Conservation (phyloP, 2,329 filamentous ascomycete genomes). For the Metarhizium album region DNA sequence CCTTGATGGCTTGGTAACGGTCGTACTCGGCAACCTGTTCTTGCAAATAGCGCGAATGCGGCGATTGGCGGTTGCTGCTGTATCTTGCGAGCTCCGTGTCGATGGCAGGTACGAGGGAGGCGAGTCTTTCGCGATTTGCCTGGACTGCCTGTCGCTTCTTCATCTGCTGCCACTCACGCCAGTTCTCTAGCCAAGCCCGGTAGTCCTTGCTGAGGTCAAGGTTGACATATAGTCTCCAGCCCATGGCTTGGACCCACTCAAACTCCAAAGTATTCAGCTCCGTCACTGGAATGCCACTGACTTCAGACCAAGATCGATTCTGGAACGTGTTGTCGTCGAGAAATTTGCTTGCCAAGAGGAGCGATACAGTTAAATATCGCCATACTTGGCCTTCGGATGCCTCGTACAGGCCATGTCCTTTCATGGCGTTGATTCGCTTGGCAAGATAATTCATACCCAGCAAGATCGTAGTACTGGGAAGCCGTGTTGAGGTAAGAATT, state of each 20-base stretch:
- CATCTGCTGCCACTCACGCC: conserved; percentile 44
- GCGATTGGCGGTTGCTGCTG: conserved; percentile 26
- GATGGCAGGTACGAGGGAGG: conserved; percentile 36
- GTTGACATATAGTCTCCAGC: conserved; percentile 80
- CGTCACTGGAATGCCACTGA: conserved; percentile 75
- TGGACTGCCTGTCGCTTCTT: conserved; percentile 43
- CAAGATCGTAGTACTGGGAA: conserved; percentile 84
- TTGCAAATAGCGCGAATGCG: conserved; percentile 36
- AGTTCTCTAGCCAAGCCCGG: conserved; percentile 51
- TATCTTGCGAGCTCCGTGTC: conserved; percentile 31
- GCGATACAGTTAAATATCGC: conserved; percentile 73
- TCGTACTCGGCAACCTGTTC: conserved; percentile 47
- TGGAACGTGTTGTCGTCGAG: conserved; percentile 96
- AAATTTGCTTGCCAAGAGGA: conserved; percentile 89
- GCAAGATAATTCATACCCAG: conserved; percentile 84
- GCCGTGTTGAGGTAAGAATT: conserved; percentile 78
- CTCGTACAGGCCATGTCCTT: conserved; percentile 40
- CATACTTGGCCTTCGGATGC: conserved; percentile 65
- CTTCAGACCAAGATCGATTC: conserved; percentile 93
- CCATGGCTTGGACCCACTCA: conserved; percentile 75
- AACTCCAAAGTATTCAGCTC: conserved; percentile 81
- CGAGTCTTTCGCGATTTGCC: conserved; percentile 38
- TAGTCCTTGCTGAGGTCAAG: conserved; percentile 65
- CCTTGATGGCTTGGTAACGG: conserved; percentile 34
- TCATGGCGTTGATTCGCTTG: conserved; percentile 68